Conservation (phyloP, 2,329 filamentous ascomycete species). For the Geoglossum cookeanum region DNA sequence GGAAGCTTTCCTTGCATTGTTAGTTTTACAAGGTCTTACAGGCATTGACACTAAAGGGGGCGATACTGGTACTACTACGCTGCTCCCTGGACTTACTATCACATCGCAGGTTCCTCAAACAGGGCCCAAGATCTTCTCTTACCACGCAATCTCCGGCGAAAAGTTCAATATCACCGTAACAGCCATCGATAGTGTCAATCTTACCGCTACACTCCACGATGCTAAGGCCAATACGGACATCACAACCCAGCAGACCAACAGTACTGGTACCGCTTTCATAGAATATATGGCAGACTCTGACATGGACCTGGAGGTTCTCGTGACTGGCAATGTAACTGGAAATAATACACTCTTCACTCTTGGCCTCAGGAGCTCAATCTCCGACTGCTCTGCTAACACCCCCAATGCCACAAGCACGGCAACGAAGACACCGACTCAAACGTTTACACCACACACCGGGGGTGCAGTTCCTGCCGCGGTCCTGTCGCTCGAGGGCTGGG, state of each 20-base stretch:
- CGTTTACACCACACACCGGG: no score
- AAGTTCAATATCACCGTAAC: background rate
- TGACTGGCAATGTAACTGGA: background rate
- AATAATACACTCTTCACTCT: background rate
- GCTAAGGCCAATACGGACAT: background rate
- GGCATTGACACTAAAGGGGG: background rate
- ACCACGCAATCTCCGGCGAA: background rate
- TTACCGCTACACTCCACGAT: background rate
- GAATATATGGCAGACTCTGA: background rate
- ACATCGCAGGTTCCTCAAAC: background rate
- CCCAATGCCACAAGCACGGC: no score
- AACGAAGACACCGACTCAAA: no score
- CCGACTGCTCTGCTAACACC: no score
- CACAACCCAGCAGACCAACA: background rate
- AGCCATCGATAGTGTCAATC: background rate
- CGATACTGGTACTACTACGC: background rate
- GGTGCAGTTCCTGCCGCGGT: no score
- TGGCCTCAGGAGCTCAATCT: background rate
- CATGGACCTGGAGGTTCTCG: background rate
- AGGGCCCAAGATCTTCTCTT: background rate
- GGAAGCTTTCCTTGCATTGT: background rate
- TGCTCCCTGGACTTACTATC: background rate
- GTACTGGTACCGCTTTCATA: background rate
- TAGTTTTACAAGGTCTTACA: background rate
- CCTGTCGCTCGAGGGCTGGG: no score